These are phyloP conservation scores for Penicillium fimorum DNA, from an alignment of 495 filamentous ascomycete genomes.

Conservation along the genomic window DNA sequence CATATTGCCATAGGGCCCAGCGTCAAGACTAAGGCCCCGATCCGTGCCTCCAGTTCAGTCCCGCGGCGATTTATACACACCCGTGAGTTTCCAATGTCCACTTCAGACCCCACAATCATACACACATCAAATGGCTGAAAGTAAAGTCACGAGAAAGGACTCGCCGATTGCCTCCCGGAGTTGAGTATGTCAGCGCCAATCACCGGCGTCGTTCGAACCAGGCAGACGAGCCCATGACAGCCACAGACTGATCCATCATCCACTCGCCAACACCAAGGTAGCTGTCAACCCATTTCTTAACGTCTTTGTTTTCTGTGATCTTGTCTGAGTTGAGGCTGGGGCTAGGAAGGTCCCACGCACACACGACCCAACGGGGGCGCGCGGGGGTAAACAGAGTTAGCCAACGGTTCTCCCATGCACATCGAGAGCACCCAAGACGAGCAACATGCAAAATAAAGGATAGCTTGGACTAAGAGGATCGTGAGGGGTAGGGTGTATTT, in stretches of 20 bases:
- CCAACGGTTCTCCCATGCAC: slow-evolving; percentile 2
- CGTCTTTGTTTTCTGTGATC: slow-evolving; percentile 77
- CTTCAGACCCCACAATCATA: neutral
- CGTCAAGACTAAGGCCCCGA: neutral
- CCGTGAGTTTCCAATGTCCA: neutral
- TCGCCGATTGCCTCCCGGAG: slow-evolving; percentile 7
- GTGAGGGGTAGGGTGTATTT: slow-evolving; percentile 47
- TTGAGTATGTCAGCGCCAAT: slow-evolving; percentile 18
- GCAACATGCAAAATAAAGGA: neutral
- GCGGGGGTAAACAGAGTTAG: slow-evolving; percentile 39
- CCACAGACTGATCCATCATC: slow-evolving; percentile 97
- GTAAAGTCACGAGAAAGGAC: slow-evolving; percentile 13
- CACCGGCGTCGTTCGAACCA: slow-evolving; percentile 89
- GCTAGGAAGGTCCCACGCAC: slow-evolving; percentile 48
- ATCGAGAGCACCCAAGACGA: neutral
- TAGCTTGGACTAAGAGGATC: slow-evolving; percentile 3
- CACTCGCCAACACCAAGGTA: slow-evolving; percentile 96
- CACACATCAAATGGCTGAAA: slow-evolving; percentile 8
- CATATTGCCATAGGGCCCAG: neutral
- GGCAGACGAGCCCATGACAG: slow-evolving; percentile 77
- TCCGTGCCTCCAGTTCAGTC: neutral
- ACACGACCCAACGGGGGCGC: slow-evolving; percentile 34
- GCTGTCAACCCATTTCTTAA: slow-evolving; percentile 88
- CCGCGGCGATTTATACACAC: neutral
- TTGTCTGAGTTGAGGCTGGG: slow-evolving; percentile 86